phyloP scores from a whole-genome alignment of 352 stramenopile species.

The Phytophthora meadii region DNA sequence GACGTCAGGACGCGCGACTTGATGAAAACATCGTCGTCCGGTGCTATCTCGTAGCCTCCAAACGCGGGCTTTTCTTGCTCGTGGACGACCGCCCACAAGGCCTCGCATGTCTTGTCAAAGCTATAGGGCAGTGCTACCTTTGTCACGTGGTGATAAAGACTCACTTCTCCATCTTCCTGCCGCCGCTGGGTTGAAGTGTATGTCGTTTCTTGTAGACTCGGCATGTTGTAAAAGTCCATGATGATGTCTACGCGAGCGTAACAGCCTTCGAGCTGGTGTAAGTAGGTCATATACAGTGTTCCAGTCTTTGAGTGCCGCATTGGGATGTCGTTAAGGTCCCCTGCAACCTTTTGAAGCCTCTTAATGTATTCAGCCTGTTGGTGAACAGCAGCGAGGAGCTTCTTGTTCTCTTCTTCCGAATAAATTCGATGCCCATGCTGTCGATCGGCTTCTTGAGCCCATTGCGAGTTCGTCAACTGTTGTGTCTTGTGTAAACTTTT shows the following conservation, averaged over 20 bases:
- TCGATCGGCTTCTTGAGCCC: background rate
- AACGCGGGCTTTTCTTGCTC: constrained; percentile 7
- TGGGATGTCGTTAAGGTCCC: background rate
- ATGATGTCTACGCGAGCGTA: constrained; percentile 23
- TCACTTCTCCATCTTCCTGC: constrained; percentile 8
- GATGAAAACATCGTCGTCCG: constrained; percentile 31
- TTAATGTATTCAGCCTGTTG: constrained; percentile 23
- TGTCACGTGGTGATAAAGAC: constrained; percentile 27
- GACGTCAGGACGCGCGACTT: constrained; percentile 32
- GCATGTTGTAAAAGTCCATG: constrained; percentile 19
- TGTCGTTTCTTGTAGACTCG: constrained; percentile 13
- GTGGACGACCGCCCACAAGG: constrained; percentile 9
- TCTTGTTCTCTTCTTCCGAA: constrained; percentile 22
- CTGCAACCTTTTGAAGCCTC: background rate
- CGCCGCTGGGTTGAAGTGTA: constrained; percentile 7
- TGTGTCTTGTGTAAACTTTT: background rate
- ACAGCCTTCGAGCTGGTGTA: constrained; percentile 30
- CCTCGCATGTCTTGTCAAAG: constrained; percentile 19
- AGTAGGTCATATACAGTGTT: constrained; percentile 18
- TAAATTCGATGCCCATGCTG: constrained; percentile 7
- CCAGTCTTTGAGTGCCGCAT: constrained; percentile 1
- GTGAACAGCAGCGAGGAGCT: constrained; percentile 11
- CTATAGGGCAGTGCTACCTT: constrained; percentile 18
- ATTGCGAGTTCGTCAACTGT: background rate
- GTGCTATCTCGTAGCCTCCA: constrained; percentile 4